A percentile compares a stretch with the other conserved stretches of the same genome.
Evolutionary conservation across 164 flowering plant genomes (phyloP).

Genomic region (Dillenia turbinata): DNA sequence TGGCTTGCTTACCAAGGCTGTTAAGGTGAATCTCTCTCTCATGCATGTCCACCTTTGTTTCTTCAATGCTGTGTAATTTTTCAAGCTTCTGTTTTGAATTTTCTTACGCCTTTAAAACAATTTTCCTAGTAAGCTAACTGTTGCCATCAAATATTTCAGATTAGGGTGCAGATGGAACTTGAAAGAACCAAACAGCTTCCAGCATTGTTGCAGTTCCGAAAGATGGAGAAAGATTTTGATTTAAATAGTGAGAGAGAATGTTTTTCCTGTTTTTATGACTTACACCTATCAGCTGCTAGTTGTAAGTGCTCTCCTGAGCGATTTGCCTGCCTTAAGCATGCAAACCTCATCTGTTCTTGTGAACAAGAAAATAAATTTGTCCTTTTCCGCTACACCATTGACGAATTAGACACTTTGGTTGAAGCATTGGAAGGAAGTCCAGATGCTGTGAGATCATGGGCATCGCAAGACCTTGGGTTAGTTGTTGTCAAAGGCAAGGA

Average conservation of each 20-base stretch:
- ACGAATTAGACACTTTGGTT: slow-evolving; percentile 45
- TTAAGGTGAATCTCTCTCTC: slow-evolving; percentile 42
- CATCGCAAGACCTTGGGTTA: slow-evolving; percentile 18
- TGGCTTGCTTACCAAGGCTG: slow-evolving; percentile 57
- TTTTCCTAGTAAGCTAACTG: not conserved
- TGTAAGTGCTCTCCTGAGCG: slow-evolving; percentile 69
- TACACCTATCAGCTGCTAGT: slow-evolving; percentile 60
- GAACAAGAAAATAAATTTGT: slow-evolving; percentile 31
- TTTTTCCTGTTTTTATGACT: slow-evolving; percentile 71
- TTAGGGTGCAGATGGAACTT: slow-evolving; percentile 62
- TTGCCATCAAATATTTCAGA: slow-evolving; percentile 25
- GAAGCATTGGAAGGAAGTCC: slow-evolving; percentile 61
- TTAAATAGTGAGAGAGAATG: slow-evolving; percentile 63
- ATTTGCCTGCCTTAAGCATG: slow-evolving; percentile 79
- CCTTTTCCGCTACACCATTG: slow-evolving; percentile 46
- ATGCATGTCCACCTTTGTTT: too few species aligned
- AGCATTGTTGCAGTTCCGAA: slow-evolving; percentile 21
- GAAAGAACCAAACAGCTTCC: slow-evolving; percentile 54
- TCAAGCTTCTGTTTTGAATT: not conserved
- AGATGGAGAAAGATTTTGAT: slow-evolving; percentile 69
- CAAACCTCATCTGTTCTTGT: slow-evolving; percentile 52
- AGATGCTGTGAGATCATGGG: slow-evolving; percentile 43
- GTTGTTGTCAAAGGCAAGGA: slow-evolving; percentile 10
- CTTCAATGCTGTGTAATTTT: too few species aligned
- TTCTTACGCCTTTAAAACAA: not conserved